Conservation (phyloP, 805 yeast genomes). For the Candida glaebosa region DNA sequence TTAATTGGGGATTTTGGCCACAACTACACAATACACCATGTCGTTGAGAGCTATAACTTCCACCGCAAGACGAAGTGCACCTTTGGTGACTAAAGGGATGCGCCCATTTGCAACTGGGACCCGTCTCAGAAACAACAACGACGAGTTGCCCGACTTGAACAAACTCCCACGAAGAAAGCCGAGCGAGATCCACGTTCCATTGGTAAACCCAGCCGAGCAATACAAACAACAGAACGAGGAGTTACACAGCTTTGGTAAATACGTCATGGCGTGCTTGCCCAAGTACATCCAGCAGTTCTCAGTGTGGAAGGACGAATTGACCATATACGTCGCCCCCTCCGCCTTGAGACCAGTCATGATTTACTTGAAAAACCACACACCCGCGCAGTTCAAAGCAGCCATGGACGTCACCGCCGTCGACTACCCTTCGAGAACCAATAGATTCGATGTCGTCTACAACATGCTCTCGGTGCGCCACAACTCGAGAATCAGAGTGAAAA, state of each 20-base stretch:
- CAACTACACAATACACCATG: background rate
- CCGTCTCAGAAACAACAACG: background rate
- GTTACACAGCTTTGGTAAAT: constrained; percentile 77
- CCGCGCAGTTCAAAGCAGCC: constrained; percentile 74
- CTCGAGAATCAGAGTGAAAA: constrained; percentile 84
- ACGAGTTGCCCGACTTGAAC: constrained; percentile 32
- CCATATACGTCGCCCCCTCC: constrained; percentile 69
- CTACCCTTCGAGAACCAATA: constrained; percentile 76
- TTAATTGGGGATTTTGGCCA: too few relatives aligned
- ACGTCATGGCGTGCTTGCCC: constrained; percentile 74
- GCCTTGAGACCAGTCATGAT: constrained; percentile 69
- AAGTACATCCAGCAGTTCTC: constrained; percentile 78
- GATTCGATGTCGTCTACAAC: constrained; percentile 87
- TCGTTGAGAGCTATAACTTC: constrained; percentile 3
- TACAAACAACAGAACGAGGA: constrained; percentile 65
- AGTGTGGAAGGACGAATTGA: constrained; percentile 89
- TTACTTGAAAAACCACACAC: constrained; percentile 73
- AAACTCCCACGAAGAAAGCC: constrained; percentile 37
- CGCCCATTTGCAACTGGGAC: constrained; percentile 1
- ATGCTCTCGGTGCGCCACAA: constrained; percentile 76
- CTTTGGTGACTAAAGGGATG: background rate
- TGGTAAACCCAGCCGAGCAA: constrained; percentile 76
- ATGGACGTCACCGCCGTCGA: constrained; percentile 86
- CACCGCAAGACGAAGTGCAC: background rate
- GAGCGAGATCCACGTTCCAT: constrained; percentile 38